Evolutionary conservation across 129 eudicot genomes (phyloP).

Genomic region (Arctium lappa): DNA sequence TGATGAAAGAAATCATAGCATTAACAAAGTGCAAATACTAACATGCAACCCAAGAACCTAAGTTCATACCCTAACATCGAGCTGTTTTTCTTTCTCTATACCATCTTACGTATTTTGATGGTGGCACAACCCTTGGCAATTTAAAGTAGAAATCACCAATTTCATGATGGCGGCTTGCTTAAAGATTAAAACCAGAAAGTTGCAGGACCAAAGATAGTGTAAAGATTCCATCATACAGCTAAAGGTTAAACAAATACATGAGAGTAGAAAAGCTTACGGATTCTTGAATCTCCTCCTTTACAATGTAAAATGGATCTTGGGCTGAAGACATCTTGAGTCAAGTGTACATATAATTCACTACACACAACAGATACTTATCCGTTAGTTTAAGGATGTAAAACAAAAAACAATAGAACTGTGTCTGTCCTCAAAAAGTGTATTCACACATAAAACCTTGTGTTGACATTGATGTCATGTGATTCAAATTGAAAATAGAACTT

Average conservation of each 20-base stretch:
- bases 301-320: conserved; percentile 67
- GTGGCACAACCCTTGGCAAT: not conserved
- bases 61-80: not conserved
- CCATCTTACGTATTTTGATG: not conserved
- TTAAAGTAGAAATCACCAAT: not conserved
- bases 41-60: not conserved
- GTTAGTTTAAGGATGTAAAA: not conserved
- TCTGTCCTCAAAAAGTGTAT: too few species aligned
- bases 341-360: not conserved
- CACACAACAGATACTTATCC: not conserved
- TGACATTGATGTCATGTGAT: not conserved
- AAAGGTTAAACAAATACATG: not conserved
- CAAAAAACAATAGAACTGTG: not conserved
- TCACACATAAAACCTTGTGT: too few species aligned
- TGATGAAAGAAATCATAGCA: not conserved
- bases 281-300: conserved; percentile 62
- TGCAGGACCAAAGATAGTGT: not conserved
- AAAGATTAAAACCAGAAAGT: not conserved
- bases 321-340: conserved; percentile 50
- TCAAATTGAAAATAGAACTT: not conserved
- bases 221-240: not conserved
- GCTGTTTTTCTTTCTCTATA: not conserved
- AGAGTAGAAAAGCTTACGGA: conserved; percentile 40
- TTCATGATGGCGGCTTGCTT: not conserved
- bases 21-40: not conserved